Percentiles rank a stretch among this genome's conserved stretches.
phyloP scores from a whole-genome alignment of 2,329 filamentous ascomycete genomes.

The Aspergillus fumigatus region DNA sequence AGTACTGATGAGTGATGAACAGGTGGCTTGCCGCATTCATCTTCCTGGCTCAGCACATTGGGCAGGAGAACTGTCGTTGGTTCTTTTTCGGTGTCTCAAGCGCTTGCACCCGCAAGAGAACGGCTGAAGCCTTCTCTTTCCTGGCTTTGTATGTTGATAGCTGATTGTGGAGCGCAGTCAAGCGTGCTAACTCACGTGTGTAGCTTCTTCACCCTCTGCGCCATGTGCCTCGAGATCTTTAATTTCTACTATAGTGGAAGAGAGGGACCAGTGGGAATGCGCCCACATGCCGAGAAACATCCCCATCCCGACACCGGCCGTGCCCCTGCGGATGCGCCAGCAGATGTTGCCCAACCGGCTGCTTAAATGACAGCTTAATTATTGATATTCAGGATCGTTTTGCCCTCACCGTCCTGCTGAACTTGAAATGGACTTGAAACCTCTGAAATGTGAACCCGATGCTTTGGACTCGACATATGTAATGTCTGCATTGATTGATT shows the following conservation, averaged over 20 bases:
- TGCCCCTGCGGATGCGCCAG: not conserved
- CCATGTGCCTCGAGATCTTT: slow-evolving; percentile 12
- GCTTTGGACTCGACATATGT: not conserved
- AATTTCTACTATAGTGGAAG: slow-evolving; percentile 8
- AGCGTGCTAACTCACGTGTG: not conserved
- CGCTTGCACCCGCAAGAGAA: slow-evolving; percentile 1
- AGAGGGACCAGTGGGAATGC: not conserved
- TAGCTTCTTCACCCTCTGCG: slow-evolving; percentile 13
- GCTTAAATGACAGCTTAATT: too few species aligned
- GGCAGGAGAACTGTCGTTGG: not conserved
- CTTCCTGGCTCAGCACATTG: slow-evolving; percentile 5
- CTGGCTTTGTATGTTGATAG: not conserved
- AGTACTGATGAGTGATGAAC: not conserved
- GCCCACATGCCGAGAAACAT: not conserved
- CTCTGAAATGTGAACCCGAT: not conserved
- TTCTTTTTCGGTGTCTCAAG: not conserved
- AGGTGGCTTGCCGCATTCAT: slow-evolving; percentile 10
- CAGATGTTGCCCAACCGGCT: not conserved
- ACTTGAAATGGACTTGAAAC: not conserved
- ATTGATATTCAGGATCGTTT: too few species aligned
- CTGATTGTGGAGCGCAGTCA: not conserved
- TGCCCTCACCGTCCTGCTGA: not conserved
- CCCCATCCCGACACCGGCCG: not conserved
- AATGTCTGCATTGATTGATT: not conserved
- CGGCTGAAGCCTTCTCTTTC: slow-evolving; percentile 4